A percentile compares a stretch with the other conserved stretches of the same genome.
phyloP scores from a whole-genome alignment of 768 basidiomycete species.

The Lentinula detonsa region DNA sequence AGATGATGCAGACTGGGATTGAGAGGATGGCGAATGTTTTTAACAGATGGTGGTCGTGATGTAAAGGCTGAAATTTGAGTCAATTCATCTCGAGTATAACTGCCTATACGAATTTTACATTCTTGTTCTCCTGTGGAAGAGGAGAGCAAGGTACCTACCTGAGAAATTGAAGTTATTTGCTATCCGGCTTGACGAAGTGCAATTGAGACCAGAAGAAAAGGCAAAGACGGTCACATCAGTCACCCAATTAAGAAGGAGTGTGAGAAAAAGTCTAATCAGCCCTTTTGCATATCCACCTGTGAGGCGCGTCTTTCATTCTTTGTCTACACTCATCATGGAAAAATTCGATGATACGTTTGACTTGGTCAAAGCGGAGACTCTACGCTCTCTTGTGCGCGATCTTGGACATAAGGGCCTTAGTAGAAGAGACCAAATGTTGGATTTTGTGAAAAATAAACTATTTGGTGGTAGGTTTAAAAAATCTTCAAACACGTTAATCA shows the following conservation, averaged over 20 bases:
- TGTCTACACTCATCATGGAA: neutral
- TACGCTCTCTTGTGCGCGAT: slow-evolving; percentile 2
- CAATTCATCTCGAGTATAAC: neutral
- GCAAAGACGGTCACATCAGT: too few relatives aligned
- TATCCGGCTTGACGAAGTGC: too few relatives aligned
- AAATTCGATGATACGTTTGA: neutral
- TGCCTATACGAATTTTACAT: neutral
- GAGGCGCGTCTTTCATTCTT: neutral
- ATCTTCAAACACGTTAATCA: neutral
- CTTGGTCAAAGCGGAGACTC: neutral
- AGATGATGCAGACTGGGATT: slow-evolving; percentile 1
- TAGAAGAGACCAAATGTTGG: neutral
- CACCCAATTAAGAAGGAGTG: too few relatives aligned
- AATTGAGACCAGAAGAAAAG: too few relatives aligned
- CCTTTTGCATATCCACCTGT: too few relatives aligned
- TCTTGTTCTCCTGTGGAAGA: too few relatives aligned
- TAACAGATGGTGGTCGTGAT: neutral
- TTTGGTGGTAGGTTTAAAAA: neutral
- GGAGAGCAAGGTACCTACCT: too few relatives aligned
- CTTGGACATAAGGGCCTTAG: neutral
- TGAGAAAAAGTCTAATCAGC: too few relatives aligned
- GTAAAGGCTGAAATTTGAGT: neutral
- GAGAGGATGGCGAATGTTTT: slow-evolving; percentile 2
- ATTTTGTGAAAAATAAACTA: neutral
- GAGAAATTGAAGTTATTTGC: too few relatives aligned